Evolutionary conservation across 2,329 filamentous ascomycete species (phyloP).

Genomic region (Fusarium xyrophilum): DNA sequence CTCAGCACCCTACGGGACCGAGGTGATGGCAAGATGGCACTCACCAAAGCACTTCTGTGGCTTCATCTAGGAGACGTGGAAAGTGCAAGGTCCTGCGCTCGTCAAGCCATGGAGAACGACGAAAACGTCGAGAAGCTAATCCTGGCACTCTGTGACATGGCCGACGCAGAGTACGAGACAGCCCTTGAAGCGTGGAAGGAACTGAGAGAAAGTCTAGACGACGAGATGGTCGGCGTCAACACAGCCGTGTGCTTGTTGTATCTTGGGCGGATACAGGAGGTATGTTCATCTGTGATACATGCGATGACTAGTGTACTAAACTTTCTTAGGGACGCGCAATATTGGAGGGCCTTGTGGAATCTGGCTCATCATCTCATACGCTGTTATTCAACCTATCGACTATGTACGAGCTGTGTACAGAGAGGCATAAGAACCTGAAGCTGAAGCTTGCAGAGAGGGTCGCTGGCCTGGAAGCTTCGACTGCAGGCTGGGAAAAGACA

Average conservation of each 20-base stretch:
- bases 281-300: slow-evolving; percentile 45
- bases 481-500: slow-evolving; percentile 72
- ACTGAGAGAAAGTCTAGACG: slow-evolving; percentile 51
- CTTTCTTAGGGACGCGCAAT: slow-evolving; percentile 64
- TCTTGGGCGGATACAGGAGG: slow-evolving; percentile 75
- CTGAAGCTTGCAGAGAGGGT: slow-evolving; percentile 72
- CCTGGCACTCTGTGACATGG: slow-evolving; percentile 75
- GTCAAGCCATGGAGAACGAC: slow-evolving; percentile 34
- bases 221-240: slow-evolving; percentile 82
- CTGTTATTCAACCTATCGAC: slow-evolving; percentile 90
- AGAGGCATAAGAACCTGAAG: slow-evolving; percentile 75
- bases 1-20: slow-evolving; percentile 63
- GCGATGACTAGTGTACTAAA: slow-evolving; percentile 13
- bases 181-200: slow-evolving; percentile 69
- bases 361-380: slow-evolving; percentile 74
- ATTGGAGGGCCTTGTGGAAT: slow-evolving; percentile 70
- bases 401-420: slow-evolving; percentile 89
- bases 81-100: slow-evolving; percentile 66
- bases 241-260: slow-evolving; percentile 85
- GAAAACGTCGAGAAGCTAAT: slow-evolving; percentile 59
- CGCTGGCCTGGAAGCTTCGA: slow-evolving; percentile 62
- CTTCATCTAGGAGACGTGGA: slow-evolving; percentile 79
- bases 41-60: slow-evolving; percentile 71
- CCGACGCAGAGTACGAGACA: slow-evolving; percentile 73
- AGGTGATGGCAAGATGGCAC: slow-evolving; percentile 51